Conservation (phyloP, 164 flowering plant genomes). For the Liriodendron chinense region DNA sequence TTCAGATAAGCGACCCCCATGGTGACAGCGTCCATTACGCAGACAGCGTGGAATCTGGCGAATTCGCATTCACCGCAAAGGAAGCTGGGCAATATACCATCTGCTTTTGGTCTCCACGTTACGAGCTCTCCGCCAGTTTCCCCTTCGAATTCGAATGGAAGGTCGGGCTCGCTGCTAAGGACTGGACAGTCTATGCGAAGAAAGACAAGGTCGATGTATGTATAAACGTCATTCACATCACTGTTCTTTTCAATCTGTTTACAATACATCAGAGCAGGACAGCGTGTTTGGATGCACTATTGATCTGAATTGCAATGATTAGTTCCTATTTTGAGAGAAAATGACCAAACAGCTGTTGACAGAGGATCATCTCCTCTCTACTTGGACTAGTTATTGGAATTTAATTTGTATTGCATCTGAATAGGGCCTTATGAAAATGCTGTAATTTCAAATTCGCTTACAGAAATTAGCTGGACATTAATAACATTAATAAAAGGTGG, state of each 20-base stretch:
- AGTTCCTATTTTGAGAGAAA: too few species aligned
- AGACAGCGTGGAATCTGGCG: slow-evolving; percentile 48
- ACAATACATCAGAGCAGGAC: too few species aligned
- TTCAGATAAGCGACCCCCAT: slow-evolving; percentile 52
- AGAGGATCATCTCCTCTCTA: too few species aligned
- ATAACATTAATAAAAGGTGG: too few species aligned
- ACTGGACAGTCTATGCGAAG: slow-evolving; percentile 67
- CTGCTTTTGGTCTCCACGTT: slow-evolving; percentile 54
- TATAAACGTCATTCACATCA: slow-evolving; percentile 1
- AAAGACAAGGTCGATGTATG: slow-evolving; percentile 61
- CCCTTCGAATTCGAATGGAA: slow-evolving; percentile 73
- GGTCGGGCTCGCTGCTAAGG: slow-evolving; percentile 67
- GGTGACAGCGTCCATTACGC: slow-evolving; percentile 50
- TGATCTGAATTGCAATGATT: too few species aligned
- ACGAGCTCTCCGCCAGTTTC: slow-evolving; percentile 31
- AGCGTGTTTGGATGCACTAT: too few species aligned
- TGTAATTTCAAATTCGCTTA: too few species aligned
- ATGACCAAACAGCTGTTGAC: too few species aligned
- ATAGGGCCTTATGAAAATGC: too few species aligned
- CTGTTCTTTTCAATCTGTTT: not conserved
- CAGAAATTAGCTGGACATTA: too few species aligned
- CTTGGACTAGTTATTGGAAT: too few species aligned
- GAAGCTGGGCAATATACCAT: slow-evolving; percentile 60
- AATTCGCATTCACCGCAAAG: slow-evolving; percentile 54
- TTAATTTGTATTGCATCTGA: too few species aligned